Evolutionary conservation across 306 rosid species (phyloP), one percentile per base, ranked within the genome.

Genomic region (Rubus parviflorus): DNA sequence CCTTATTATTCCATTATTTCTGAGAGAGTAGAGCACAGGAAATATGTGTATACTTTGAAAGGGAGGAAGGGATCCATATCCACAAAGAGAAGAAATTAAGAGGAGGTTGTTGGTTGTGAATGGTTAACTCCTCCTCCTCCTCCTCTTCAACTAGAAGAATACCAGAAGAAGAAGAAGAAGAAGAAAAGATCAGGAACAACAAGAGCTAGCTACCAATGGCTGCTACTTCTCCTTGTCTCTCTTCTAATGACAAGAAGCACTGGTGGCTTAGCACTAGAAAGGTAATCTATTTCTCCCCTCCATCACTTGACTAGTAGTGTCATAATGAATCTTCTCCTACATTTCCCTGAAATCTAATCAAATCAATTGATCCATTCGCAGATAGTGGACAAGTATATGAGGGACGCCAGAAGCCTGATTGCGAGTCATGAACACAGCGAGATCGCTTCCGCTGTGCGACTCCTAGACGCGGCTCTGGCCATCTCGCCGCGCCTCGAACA

Each of bases 261-360:
- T 96, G 99, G 99, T 96, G 99, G 99, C 92, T 91, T 17, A 87
- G 89, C 76, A 96, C 89, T 77, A 77, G 96, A 69, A 92, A 85
- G 97, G 99, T 96, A 30, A 30, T 30, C 2, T 30, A 30, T 1
- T 30, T 30, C 2, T 30, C 2, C 35, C 35, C 35, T 30, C 35
- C 35, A 30, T 30, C 35, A 30, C 35, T 30, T 30, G 35, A 30
- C 35, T 30, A 30, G 35, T 30, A 30, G 35, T 0, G 35, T 30
- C 35, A 30, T 30, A 30, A 57, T 22, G 37, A 57, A 57, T 63
- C 17, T 22, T 4, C 41, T 5, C 11, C 66, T 61, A 15, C 19
- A 11, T 60, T 60, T 11, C 0, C 38, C 35, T 30, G 35, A 5
- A 25, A 23, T 60, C 17, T 63, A 14, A 63, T 5, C 17, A 19